A percentile compares a stretch with the other conserved stretches of the same genome.
Conservation (phyloP, 164 flowering plant species). For the Liriodendron chinense region DNA sequence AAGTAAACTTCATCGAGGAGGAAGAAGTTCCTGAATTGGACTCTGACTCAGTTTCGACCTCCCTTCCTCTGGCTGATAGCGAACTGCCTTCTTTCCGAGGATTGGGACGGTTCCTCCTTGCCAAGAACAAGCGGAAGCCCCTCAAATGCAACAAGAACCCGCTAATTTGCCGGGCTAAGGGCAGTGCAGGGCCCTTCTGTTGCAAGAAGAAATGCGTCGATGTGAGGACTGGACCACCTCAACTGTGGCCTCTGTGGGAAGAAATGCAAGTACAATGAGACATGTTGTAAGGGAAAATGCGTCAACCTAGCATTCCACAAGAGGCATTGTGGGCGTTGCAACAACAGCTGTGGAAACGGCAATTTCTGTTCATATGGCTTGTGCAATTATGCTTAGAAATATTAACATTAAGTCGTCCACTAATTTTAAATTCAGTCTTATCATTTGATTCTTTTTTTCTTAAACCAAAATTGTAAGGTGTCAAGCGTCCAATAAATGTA, state of each 20-base stretch:
- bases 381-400: constrained; percentile 25
- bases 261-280: constrained; percentile 26
- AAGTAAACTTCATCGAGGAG: not conserved
- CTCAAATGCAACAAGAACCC: constrained; percentile 21
- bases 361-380: constrained; percentile 24
- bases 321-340: constrained; percentile 32
- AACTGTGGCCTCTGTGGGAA: constrained; percentile 34
- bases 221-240: constrained; percentile 12
- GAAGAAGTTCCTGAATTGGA: not conserved
- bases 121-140: not conserved
- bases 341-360: constrained; percentile 24
- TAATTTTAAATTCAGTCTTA: no score
- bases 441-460: no score
- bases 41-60: not conserved
- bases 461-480: no score
- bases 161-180: constrained; percentile 17
- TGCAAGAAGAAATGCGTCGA: constrained; percentile 29
- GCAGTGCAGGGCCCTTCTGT: constrained; percentile 26
- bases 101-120: constrained; percentile 4
- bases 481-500: no score
- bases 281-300: constrained; percentile 32
- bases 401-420: no score
- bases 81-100: constrained; percentile 3
- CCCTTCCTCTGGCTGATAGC: not conserved
- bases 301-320: constrained; percentile 18